Evolutionary conservation across 306 rosid genomes (phyloP), one percentile per base, ranked within the genome.

Genomic region (Begonia loranthoides): DNA sequence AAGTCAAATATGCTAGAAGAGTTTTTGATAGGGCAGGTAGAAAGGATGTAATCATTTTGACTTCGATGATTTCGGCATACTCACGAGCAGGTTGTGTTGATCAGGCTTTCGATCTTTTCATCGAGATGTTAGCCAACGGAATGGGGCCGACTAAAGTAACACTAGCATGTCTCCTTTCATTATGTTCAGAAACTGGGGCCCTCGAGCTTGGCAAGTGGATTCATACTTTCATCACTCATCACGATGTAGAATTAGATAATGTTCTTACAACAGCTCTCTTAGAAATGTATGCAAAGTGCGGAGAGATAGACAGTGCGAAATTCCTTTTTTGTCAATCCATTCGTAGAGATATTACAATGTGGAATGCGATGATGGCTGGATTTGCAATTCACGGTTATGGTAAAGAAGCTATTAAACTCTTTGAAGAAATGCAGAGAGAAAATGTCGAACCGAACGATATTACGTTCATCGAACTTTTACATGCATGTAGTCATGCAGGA

Each of bases 231-330:
- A 77, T 80, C 47, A 57, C 56, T 61, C 75, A 54, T 53, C 77
- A 70, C n/a, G 58, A 65, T 16, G 52, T 75, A 13, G 68, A 66
- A 61, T 66, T 44, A 14, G 88, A 80, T 40, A 15, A 61, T 54
- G 41, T 72, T 46, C 61, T 84, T 12, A 15, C 41, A 64, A 80
- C 94, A 1, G 67, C 94, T 38, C 54, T 84, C 36, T 56, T 84
- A 9, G 70, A 84, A 75, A 77, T 84, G 89, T 84, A 84, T 13
- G 83, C 81, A 1, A 84, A 80, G 58, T 84, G 86, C 66, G 89
- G 94, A 34, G 89, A 77, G 59, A 62, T 84, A 48, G 73, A 70
- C 54, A 51, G 36, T 2, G 73, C 83, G 6, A 41, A 59, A 8
- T 41, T 61, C 51, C 21, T 77, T 19, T 84, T 84, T 43, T n/a